These are phyloP conservation scores for Phytophthora hibernalis DNA, from an alignment of 352 stramenopile genomes.

Conservation along the genomic window DNA sequence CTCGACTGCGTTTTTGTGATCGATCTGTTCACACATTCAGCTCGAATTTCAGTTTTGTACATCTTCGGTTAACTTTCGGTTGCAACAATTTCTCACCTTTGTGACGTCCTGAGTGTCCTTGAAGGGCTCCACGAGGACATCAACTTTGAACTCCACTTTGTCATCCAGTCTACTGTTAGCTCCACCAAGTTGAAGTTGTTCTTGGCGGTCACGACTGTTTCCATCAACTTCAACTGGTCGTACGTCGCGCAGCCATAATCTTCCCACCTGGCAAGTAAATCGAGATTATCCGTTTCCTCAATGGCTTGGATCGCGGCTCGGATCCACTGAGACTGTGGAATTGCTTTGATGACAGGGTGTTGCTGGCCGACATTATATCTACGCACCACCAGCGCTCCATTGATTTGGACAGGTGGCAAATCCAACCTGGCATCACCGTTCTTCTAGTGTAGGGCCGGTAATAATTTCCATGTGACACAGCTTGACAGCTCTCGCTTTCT, in stretches of 20 bases:
- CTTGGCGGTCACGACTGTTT: neutral
- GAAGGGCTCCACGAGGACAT: constrained; percentile 1
- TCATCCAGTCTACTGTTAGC: constrained; percentile 15
- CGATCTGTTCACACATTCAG: neutral
- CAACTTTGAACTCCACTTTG: constrained; percentile 7
- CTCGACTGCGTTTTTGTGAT: constrained; percentile 8
- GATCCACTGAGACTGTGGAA: neutral
- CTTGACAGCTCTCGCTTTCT: neutral
- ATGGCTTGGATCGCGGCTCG: neutral
- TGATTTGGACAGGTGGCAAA: neutral
- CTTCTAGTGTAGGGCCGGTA: neutral
- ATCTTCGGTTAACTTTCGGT: constrained; percentile 4
- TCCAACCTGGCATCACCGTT: neutral
- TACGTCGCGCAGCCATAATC: constrained; percentile 14
- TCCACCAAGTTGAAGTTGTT: constrained; percentile 19
- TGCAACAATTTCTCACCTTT: constrained; percentile 3
- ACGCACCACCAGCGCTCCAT: neutral
- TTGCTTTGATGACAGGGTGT: neutral
- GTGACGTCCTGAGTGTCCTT: constrained; percentile 4
- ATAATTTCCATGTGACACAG: constrained; percentile 14
- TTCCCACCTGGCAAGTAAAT: constrained; percentile 6
- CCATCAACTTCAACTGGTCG: constrained; percentile 16
- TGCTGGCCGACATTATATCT: neutral
- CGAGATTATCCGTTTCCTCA: neutral
- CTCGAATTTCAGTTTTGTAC: neutral